These are phyloP conservation scores for Ceratocystis diversiconidia DNA, from an alignment of 2,329 filamentous ascomycete species.

Conservation along the genomic window DNA sequence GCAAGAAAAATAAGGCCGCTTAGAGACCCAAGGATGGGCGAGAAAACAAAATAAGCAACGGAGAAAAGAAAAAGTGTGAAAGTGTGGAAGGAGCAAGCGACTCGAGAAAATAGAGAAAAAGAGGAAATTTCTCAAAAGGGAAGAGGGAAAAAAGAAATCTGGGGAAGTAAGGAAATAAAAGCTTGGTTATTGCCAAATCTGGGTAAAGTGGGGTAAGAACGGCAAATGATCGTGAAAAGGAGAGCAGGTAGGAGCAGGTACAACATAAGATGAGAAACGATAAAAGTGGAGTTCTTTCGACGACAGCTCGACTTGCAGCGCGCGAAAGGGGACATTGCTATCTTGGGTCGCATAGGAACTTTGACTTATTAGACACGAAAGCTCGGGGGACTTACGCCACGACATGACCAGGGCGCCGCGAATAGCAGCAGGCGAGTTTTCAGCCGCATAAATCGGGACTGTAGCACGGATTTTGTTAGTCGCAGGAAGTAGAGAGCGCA, in stretches of 20 bases:
- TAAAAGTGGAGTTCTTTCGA: not conserved
- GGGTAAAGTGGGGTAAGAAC: constrained; percentile 16
- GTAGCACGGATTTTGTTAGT: not conserved
- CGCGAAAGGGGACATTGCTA: not conserved
- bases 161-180: not conserved
- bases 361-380: not conserved
- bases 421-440: constrained; percentile 38
- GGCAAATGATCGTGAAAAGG: constrained; percentile 2
- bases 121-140: not conserved
- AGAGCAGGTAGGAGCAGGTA: not conserved
- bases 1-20: no score
- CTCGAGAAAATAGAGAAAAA: not conserved
- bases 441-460: constrained; percentile 40
- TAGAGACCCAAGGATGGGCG: not conserved
- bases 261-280: not conserved
- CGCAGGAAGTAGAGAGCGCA: not conserved
- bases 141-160: not conserved
- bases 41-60: not conserved
- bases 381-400: constrained; percentile 29
- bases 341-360: no score
- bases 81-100: not conserved
- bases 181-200: constrained; percentile 21
- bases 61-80: not conserved
- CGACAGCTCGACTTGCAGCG: not conserved
- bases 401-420: constrained; percentile 40